These are phyloP conservation scores for Cladophialophora immunda DNA, from an alignment of 2,329 filamentous ascomycete genomes.

Conservation along the genomic window DNA sequence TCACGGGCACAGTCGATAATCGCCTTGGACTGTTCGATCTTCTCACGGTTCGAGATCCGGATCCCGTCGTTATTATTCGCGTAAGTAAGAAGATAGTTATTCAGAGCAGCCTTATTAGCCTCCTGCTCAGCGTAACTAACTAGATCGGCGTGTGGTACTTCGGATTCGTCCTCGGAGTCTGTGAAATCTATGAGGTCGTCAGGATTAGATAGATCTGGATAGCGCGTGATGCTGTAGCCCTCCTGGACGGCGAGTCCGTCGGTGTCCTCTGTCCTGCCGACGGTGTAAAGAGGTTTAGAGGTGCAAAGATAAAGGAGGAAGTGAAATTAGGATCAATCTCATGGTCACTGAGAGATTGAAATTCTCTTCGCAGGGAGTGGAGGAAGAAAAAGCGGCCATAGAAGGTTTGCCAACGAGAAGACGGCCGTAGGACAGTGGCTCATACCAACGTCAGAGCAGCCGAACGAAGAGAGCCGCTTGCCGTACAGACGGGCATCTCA, in stretches of 20 bases:
- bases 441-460: too few species aligned
- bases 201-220: constrained; percentile 7
- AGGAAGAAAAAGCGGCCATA: background rate
- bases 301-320: background rate
- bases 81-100: constrained; percentile 27
- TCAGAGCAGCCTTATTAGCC: constrained; percentile 31
- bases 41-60: constrained; percentile 39
- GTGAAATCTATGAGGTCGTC: constrained; percentile 25
- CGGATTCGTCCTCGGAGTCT: constrained; percentile 26
- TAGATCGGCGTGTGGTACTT: background rate
- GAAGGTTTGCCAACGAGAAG: too few species aligned
- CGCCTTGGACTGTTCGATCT: constrained; percentile 61
- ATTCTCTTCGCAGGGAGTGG: background rate
- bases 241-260: background rate
- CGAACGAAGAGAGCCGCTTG: too few species aligned
- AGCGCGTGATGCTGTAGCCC: background rate
- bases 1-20: constrained; percentile 83
- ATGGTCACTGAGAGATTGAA: background rate
- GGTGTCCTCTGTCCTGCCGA: constrained; percentile 7
- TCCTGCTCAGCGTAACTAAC: constrained; percentile 13
- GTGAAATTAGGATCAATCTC: background rate
- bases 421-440: too few species aligned
- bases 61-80: constrained; percentile 13
- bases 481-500: too few species aligned
- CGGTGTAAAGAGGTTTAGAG: background rate